A percentile compares a stretch with the other conserved stretches of the same genome.
phyloP scores from a whole-genome alignment of 2,329 filamentous ascomycete genomes.

The Diaporthe amygdali region DNA sequence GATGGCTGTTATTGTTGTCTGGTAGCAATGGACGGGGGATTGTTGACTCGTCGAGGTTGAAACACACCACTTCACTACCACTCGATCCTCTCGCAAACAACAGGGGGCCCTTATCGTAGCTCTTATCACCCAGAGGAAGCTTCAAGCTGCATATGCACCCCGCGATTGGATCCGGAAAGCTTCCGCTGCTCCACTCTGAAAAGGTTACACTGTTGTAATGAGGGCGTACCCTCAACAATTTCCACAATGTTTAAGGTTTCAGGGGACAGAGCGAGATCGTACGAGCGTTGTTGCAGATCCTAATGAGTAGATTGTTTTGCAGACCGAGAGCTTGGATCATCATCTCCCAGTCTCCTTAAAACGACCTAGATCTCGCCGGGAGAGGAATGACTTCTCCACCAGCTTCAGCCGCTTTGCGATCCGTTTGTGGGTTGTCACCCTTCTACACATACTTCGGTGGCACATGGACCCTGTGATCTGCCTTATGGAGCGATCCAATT shows the following conservation, averaged over 20 bases:
- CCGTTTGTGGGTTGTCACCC: background rate
- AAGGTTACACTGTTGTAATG: constrained; percentile 7
- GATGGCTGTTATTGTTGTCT: background rate
- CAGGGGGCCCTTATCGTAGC: constrained; percentile 2
- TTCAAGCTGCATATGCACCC: background rate
- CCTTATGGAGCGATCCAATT: background rate
- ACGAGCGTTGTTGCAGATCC: background rate
- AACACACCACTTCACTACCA: background rate
- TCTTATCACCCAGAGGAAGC: background rate
- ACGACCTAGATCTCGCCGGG: background rate
- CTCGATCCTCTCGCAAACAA: background rate
- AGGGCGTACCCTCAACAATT: constrained; percentile 14
- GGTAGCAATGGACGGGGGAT: background rate
- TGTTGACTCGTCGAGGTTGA: background rate
- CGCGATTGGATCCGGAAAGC: constrained; percentile 4
- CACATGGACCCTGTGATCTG: background rate
- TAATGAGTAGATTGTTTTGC: background rate
- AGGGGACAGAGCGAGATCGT: background rate
- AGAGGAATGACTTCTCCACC: background rate
- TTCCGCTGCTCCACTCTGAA: background rate
- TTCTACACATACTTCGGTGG: background rate
- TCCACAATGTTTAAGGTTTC: constrained; percentile 13
- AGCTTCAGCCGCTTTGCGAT: background rate
- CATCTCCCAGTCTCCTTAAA: background rate
- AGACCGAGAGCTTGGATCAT: background rate